Evolutionary conservation across 2,329 filamentous ascomycete genomes (phyloP), one percentile per base, ranked within the genome.

Genomic region (Fusarium sp.): DNA sequence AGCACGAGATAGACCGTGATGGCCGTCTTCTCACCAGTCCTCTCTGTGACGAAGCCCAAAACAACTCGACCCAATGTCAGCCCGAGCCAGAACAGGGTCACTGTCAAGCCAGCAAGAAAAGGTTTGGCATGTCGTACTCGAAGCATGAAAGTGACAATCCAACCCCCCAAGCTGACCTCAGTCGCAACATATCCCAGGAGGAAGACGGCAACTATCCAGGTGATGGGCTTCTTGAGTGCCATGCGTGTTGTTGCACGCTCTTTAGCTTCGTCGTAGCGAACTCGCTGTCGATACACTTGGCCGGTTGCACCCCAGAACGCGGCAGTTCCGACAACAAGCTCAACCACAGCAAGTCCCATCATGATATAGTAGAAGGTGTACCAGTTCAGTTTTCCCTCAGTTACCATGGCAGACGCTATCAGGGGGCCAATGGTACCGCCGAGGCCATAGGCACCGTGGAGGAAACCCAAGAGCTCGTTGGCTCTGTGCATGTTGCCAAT

Each of bases 71-170:
- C 94, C 1, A 94, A 81, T 0, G 94, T 95, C 72, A 97, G 87
- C 0, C 94, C 94, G 48, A 94, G 87, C 94, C 94, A 97, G 83
- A 96, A 97, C 1, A 93, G 91, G 0, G 93, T 96, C 1, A 91
- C 91, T 0, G 90, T 90, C 83, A 96, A 90, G 6, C 94, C 94
- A 39, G 92, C 91, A 5, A 90, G 87, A 78, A 96, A 96, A 0
- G 90, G 84, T 31, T 85, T 87, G 7, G 91, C 93, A 42, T 91
- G 81, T 20, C 95, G 89, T 31, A 95, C 91, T 26, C 89, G 85
- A n/a, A 95, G 90, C 93, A 97, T 97, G 80, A 97, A 97, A 2
- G 91, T 92, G 55, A 94, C 91, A 71, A 97, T 92, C 94, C 94
- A 96, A 22, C 94, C 84, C 15, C 92, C 92, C 6, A 95, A 84